These are phyloP conservation scores for Olyra latifolia DNA, from an alignment of 176 grass and related monocot species.

Conservation along the genomic window DNA sequence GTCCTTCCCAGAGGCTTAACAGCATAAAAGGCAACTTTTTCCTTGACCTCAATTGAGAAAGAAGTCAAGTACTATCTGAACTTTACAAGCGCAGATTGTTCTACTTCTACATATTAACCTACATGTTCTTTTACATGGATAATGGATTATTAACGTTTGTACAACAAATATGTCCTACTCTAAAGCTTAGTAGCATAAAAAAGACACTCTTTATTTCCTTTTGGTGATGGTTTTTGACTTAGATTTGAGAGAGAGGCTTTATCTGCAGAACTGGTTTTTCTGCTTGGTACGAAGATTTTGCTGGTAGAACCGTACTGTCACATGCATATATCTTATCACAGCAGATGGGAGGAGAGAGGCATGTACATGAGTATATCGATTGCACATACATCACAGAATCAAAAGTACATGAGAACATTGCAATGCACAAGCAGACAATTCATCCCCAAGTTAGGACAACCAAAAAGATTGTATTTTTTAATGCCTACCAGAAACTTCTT, in stretches of 20 bases:
- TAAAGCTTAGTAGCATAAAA: neutral
- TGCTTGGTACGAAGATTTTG: neutral
- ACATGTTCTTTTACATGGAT: neutral
- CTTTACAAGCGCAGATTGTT: conserved; percentile 3
- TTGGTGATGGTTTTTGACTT: neutral
- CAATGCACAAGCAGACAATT: conserved; percentile 32
- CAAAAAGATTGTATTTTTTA: neutral
- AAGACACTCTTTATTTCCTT: neutral
- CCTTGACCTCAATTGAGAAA: conserved; percentile 15
- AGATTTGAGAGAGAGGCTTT: neutral
- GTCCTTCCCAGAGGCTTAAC: neutral
- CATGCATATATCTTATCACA: conserved; percentile 17
- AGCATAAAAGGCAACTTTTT: neutral
- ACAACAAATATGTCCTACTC: neutral
- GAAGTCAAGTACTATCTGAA: conserved; percentile 13
- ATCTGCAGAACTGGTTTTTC: neutral
- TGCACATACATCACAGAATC: conserved; percentile 29
- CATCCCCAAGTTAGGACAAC: neutral
- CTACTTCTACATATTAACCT: neutral
- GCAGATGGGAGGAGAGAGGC: neutral
- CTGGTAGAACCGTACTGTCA: neutral
- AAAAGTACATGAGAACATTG: conserved; percentile 15
- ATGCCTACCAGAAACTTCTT: conserved; percentile 15
- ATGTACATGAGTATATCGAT: neutral
- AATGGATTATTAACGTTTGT: neutral